Percentiles rank a stretch among this genome's conserved stretches.
phyloP scores from a whole-genome alignment of 441 rosid genomes.

The Capsella rubella region DNA sequence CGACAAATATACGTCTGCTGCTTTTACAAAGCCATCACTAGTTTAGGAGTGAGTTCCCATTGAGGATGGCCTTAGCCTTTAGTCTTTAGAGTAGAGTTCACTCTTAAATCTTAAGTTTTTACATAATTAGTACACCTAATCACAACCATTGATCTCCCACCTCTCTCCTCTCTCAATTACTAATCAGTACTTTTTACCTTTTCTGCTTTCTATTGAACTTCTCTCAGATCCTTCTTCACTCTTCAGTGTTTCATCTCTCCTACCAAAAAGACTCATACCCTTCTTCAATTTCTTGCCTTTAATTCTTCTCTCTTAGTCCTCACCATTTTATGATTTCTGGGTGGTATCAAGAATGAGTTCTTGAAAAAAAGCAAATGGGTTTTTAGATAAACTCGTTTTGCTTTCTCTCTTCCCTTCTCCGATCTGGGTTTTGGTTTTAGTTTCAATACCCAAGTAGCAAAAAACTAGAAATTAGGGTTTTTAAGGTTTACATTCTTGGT shows the following conservation, averaged over 20 bases:
- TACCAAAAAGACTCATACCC: background rate
- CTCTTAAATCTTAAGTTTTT: conserved; percentile 10
- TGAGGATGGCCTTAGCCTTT: too few relatives aligned
- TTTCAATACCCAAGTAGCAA: conserved; percentile 6
- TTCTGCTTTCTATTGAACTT: conserved; percentile 19
- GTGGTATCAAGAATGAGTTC: conserved; percentile 30
- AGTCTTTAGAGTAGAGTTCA: conserved; percentile 34
- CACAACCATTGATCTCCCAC: conserved; percentile 27
- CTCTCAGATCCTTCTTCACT: conserved; percentile 27
- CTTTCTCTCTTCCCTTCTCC: background rate
- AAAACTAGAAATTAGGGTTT: background rate
- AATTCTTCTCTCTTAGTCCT: background rate
- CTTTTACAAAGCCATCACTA: conserved; percentile 19
- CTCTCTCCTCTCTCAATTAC: background rate
- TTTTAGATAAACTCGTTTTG: conserved; percentile 4
- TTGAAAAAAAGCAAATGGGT: conserved; percentile 13
- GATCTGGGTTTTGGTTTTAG: conserved; percentile 30
- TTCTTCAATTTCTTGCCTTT: conserved; percentile 13
- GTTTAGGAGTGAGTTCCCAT: too few relatives aligned
- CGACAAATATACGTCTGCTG: background rate
- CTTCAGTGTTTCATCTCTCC: conserved; percentile 8
- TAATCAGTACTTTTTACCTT: conserved; percentile 6
- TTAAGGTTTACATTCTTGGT: background rate
- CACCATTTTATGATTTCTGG: conserved; percentile 35
- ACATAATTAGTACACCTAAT: background rate